Conservation (phyloP, 2,329 filamentous ascomycete genomes). For the Fusarium pseudograminearum region DNA sequence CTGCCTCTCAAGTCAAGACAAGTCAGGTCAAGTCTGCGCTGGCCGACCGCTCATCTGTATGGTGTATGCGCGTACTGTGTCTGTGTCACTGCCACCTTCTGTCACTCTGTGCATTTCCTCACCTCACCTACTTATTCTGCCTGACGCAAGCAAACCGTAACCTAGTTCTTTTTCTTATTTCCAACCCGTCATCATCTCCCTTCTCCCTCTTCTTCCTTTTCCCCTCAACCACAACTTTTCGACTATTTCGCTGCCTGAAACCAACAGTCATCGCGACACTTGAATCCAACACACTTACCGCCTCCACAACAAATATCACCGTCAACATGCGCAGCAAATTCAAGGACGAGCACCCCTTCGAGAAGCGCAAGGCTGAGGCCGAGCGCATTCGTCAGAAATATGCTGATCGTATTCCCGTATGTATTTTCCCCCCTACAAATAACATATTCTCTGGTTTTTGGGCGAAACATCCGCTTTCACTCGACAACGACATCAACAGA, state of each 20-base stretch:
- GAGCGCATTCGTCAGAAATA: constrained; percentile 99
- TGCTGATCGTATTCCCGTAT: constrained; percentile 95
- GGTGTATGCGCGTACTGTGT: constrained; percentile 25
- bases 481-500: neutral
- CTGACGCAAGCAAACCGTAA: constrained; percentile 48
- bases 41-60: constrained; percentile 48
- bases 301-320: constrained; percentile 47
- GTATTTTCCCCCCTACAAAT: constrained; percentile 55
- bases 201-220: constrained; percentile 17
- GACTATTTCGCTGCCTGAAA: constrained; percentile 7
- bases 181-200: constrained; percentile 34
- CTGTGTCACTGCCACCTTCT: constrained; percentile 43
- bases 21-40: constrained; percentile 8
- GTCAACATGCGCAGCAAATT: constrained; percentile 97
- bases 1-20: constrained; percentile 25
- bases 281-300: constrained; percentile 35
- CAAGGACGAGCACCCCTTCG: constrained; percentile 99
- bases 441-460: constrained; percentile 7
- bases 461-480: neutral
- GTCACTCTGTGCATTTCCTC: constrained; percentile 43
- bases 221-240: neutral
- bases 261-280: constrained; percentile 18
- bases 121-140: constrained; percentile 42
- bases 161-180: constrained; percentile 40
- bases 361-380: constrained; percentile 99